A percentile compares a stretch with the other conserved stretches of the same genome.
phyloP scores from a whole-genome alignment of 1,284 basidiomycete genomes.

The Phenoliferia sp. region DNA sequence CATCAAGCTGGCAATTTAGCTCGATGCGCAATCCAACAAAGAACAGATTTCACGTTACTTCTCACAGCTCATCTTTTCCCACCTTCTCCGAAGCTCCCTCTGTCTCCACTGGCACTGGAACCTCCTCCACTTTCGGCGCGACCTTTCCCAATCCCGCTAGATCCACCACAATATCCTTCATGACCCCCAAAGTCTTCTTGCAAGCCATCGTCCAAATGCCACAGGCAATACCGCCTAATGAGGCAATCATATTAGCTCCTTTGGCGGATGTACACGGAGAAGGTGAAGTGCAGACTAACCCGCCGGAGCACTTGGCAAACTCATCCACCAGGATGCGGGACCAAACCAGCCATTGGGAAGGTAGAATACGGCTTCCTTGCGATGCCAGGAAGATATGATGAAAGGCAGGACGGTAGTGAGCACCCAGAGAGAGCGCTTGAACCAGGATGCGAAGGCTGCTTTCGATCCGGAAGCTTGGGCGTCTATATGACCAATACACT shows the following conservation, averaged over 20 bases:
- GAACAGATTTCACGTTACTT: no score
- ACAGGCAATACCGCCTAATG: conserved; percentile 83
- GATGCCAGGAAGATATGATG: conserved; percentile 79
- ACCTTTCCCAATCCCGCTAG: not conserved
- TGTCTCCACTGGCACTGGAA: not conserved
- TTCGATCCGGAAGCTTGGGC: conserved; percentile 60
- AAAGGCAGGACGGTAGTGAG: conserved; percentile 79
- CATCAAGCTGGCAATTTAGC: no score
- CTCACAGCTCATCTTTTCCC: no score
- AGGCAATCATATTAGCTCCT: conserved; percentile 5
- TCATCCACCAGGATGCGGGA: conserved; percentile 72
- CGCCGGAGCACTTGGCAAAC: conserved; percentile 70
- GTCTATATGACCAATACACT: conserved; percentile 51
- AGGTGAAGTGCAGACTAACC: conserved; percentile 46
- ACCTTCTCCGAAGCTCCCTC: no score
- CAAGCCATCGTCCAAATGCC: conserved; percentile 88
- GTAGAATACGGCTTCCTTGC: conserved; percentile 81
- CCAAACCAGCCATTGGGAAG: conserved; percentile 83
- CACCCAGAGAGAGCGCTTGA: conserved; percentile 65
- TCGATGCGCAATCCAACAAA: no score
- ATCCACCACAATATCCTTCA: conserved; percentile 64
- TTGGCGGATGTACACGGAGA: not conserved
- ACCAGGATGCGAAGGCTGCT: conserved; percentile 64
- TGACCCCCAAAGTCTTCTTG: conserved; percentile 64
- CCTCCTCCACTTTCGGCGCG: conserved; percentile 1